Evolutionary conservation across 495 filamentous ascomycete species (phyloP), one percentile per base, ranked within the genome.

Genomic region (Penicillium longicatenatum): DNA sequence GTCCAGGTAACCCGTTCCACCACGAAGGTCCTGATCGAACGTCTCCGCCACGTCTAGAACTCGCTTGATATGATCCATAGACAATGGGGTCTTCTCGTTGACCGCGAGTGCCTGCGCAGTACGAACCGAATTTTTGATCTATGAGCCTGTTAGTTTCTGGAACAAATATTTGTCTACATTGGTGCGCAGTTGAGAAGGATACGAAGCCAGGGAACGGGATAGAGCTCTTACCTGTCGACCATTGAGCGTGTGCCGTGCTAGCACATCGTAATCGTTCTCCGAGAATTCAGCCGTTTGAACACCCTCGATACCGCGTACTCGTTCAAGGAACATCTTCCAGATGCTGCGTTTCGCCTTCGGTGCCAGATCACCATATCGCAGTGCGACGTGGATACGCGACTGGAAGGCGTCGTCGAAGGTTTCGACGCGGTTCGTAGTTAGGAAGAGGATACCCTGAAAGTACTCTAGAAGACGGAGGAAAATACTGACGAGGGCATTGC

Each of bases 91-190:
- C 39, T 77, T 77, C 68, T 92, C 89, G 60, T 91, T 89, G 56
- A 94, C 84, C 4, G 92, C 92, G 14, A 96, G 79, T 0, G 89
- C 88, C 70, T 96, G 92, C 1, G 92, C 90, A 3, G 91, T 93
- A 51, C 90, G 83, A 43, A 96, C 88, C 6, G 87, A 89, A 70
- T 97, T 96, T 77, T 97, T 97, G 81, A 97, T 97, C 87, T 88
- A 50, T 54, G 2, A n/a, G 50, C 26, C 39, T 12, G 59, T 67
- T 48, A 61, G 43, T 45, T 26, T 26, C 6, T 22, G 20, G 19
- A 35, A 14, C 31, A 35, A 35, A 7, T 9, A 35, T 10, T 35
- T 9, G 31, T 35, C 12, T 35, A 14, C 12, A 14, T 35, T 35
- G 9, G 6, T 35, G 31, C 31, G 1, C 12, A 14, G 31, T 11